Base-by-base conservation (phyloP, 768 basidiomycete genomes). In the Mycena vitilis region DNA sequence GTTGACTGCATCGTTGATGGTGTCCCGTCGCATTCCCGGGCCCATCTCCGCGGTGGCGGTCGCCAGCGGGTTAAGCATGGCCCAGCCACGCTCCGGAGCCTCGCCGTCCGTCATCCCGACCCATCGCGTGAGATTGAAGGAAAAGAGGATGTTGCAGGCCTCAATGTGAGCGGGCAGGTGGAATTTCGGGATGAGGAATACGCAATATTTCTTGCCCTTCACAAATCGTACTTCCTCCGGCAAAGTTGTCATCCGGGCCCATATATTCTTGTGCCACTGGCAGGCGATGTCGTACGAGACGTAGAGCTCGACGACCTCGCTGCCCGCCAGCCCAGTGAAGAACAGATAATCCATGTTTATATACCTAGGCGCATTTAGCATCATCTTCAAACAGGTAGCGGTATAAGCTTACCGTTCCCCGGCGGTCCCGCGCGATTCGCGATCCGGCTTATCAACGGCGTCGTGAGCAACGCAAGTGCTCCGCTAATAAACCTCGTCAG, bases 71-170 rank as follows among this genome's bases (percentile, higher is more conserved):
- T n/a, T n/a, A n/a, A n/a, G n/a, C n/a, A n/a, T n/a, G n/a, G n/a
- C n/a, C 82, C 81, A 82, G 0, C 67, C 70, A 0, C 73, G 63
- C 45, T 83, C 81, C 0, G 76, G 73, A 0, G 63, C 78, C 48
- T 83, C 79, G 0, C 81, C 78, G 63, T 79, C 77, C 9, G 73
- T 78, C 3, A 74, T 64, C 3, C 77, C 77, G 30, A 74, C 69
- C 0, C 67, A 62, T 2, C 57, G 60, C 4, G 62, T 60, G n/a
- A 71, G 73, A 44, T 81, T 77, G 37, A n/a, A n/a, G n/a, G n/a
- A n/a, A n/a, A n/a, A n/a, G n/a, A n/a, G n/a, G n/a, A n/a, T n/a
- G n/a, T n/a, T 78, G 51, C 79, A 79, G 12, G 60, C 47, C 0
- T 69, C 52, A 0, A 69, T 57, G 52, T 82, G 81, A 0, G 70